Conservation (phyloP, 2,329 filamentous ascomycete genomes). For the Colletotrichum sp. region DNA sequence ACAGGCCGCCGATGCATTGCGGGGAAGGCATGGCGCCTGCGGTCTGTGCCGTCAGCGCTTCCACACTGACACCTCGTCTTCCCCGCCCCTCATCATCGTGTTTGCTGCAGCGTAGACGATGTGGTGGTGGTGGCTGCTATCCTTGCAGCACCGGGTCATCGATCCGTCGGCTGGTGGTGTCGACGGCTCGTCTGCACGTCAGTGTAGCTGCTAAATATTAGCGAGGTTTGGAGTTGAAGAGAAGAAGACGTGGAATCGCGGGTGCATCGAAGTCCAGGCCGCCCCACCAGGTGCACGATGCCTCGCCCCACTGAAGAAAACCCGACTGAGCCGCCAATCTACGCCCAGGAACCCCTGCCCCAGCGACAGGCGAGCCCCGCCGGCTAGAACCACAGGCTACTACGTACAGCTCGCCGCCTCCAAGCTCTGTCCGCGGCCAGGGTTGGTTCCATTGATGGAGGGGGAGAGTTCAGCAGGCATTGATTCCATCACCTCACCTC, state of each 20-base stretch:
- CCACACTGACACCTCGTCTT: not conserved
- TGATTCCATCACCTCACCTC: conserved; percentile 14
- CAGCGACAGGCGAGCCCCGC: not conserved
- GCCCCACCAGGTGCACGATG: too few relatives aligned
- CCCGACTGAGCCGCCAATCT: not conserved
- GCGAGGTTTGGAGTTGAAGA: not conserved
- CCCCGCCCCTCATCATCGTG: not conserved
- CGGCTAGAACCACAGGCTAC: not conserved
- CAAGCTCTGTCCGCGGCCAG: not conserved
- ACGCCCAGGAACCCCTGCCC: not conserved
- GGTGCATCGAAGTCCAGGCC: not conserved
- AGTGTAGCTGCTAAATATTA: not conserved
- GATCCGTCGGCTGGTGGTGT: not conserved
- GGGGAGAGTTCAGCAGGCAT: not conserved
- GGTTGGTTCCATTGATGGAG: not conserved
- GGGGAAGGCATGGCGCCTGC: not conserved
- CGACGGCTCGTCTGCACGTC: not conserved
- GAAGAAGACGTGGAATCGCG: not conserved
- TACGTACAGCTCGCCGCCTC: not conserved
- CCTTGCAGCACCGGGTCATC: not conserved
- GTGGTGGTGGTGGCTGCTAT: not conserved
- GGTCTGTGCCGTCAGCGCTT: not conserved
- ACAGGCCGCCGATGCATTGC: not conserved
- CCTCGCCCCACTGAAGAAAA: not conserved
- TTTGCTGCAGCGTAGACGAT: not conserved